Evolutionary conservation across 2,329 filamentous ascomycete genomes (phyloP), one percentile per base, ranked within the genome.

Genomic region (Dactylonectria estremocensis): DNA sequence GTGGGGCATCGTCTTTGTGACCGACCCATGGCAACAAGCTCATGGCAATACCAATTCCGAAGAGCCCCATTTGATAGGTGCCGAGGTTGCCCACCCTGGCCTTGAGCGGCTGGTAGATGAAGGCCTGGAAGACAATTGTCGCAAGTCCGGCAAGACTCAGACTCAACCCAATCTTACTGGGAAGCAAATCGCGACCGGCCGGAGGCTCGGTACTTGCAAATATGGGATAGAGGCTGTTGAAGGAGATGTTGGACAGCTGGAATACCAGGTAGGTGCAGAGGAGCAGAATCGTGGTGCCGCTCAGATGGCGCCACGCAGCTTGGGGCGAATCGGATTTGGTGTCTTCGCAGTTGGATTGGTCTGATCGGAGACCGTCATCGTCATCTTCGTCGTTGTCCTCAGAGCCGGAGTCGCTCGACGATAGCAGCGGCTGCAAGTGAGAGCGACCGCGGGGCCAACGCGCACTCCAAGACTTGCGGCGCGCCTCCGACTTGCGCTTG

Each of bases 181-280:
- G 94, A 0, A 88, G 88, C 3, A 98, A 85, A 1, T 87, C 86
- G 46, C 96, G 92, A 18, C 96, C 96, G 0, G 91, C 91, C 0
- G 96, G 96, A 0, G 90, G 86, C 1, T 88, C 81, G 0, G 92
- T 90, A 61, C 95, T 91, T 1, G 92, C 93, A 75, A 98, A 99
- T 61, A 98, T 95, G 1, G 96, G 96, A 76, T 97, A 99, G 0
- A 99, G 85, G 18, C 94, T 95, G 81, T 97, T 98, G 87, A 95
- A 99, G 3, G 94, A 95, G 72, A 98, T 94, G 80, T 98, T 98
- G 68, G 93, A 91, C 5, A 99, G 87, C 76, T 98, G 95, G 78
- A 98, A 99, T 56, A 98, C 92, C 49, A 98, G 89, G 77, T 97
- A 98, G 0, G 95, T 97, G 59, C 89, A 79, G 6, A 99, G 88